phyloP scores from a whole-genome alignment of 306 rosid genomes.

The Pterocarpus santalinus region DNA sequence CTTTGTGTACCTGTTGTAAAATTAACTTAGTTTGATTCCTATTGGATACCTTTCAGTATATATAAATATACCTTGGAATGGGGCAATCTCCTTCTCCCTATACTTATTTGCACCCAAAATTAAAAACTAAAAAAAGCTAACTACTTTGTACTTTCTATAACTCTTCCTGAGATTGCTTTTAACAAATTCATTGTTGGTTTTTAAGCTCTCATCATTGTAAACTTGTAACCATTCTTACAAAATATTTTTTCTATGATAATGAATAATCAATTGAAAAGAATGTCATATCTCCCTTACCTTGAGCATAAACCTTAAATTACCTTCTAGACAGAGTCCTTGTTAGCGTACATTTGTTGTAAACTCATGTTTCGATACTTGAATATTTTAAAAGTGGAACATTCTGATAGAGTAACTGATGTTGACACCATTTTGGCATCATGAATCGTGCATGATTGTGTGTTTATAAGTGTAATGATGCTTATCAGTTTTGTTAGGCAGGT shows the following conservation, averaged over 20 bases:
- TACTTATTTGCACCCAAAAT: too few species aligned
- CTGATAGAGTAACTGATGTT: background rate
- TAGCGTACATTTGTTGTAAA: background rate
- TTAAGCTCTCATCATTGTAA: constrained; percentile 31
- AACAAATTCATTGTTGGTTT: constrained; percentile 13
- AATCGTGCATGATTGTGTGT: constrained; percentile 39
- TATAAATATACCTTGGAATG: too few species aligned
- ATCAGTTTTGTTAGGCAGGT: constrained; percentile 82
- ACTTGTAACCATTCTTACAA: constrained; percentile 20
- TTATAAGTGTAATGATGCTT: constrained; percentile 53
- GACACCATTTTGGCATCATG: background rate
- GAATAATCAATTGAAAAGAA: constrained; percentile 33
- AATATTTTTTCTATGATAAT: constrained; percentile 28
- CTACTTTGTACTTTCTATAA: background rate
- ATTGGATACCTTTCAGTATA: too few species aligned
- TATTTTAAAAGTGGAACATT: constrained; percentile 14
- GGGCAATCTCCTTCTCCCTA: too few species aligned
- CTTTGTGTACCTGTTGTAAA: background rate
- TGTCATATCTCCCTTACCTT: constrained; percentile 7
- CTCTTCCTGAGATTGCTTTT: background rate
- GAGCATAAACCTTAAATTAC: constrained; percentile 4
- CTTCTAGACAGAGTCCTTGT: constrained; percentile 18
- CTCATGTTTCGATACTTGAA: background rate
- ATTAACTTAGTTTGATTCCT: too few species aligned
- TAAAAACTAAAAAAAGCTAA: background rate